Evolutionary conservation across 1,284 basidiomycete genomes (phyloP), one percentile per base, ranked within the genome.

Genomic region (Pisolithus thermaeus): DNA sequence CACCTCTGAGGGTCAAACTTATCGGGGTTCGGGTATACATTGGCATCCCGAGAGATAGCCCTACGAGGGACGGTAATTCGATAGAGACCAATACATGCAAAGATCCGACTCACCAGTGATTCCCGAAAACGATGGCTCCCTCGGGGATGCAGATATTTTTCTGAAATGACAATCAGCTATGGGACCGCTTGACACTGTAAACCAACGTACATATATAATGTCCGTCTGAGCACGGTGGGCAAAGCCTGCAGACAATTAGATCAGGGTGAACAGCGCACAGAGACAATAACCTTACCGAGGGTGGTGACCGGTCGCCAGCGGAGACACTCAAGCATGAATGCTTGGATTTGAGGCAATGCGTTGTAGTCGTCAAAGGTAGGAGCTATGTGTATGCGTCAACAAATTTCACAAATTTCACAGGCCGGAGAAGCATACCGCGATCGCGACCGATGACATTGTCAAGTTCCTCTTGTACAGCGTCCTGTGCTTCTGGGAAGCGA

Each of bases 251-350:
- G 3, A 46, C 7, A 14, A 42, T 12, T 2, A 11, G 2, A 12
- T 67, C 47, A 60, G 37, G 43, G 42, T 22, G 11, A 22, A 9
- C 14, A 27, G 28, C 1, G 14, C 4, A 4, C 7, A n/a, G 38
- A 0, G 20, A 41, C 23, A 14, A 30, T 25, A 27, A 39, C 46
- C 51, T 18, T 49, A 59, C 69, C 65, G 41, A 66, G 56, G 8
- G 64, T 63, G 2, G 65, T 66, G 7, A 73, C 69, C 7, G 75
- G 75, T 27, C 74, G 59, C 76, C 76, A 78, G 14, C 76, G 63
- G 50, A 72, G 73, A 36, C 66, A 63, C 52, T 78, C 76, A n/a
- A 72, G 61, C 45, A 70, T 65, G 57, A 75, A 78, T 0, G 74
- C 77, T 12, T 69, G 63, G 5, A 77, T 63, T 43, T 70, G 66